Evolutionary conservation across 2,329 filamentous ascomycete genomes (phyloP).

Genomic region (Botrytis paeoniae): DNA sequence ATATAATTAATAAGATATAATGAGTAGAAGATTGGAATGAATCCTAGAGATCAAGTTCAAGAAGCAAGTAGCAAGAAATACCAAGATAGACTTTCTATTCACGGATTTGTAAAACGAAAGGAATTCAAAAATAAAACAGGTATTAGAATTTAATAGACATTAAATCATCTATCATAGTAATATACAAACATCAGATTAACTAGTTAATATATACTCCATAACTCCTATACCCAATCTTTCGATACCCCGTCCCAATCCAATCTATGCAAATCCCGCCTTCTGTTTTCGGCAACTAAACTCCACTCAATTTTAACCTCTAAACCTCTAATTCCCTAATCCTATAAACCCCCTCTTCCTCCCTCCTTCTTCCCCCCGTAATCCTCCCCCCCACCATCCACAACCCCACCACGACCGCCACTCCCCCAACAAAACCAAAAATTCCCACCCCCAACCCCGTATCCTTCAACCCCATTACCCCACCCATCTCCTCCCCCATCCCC

Average conservation of each 20-base stretch:
- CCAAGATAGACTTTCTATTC: too few relatives aligned
- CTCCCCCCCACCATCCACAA: not conserved
- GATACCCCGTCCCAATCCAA: not conserved
- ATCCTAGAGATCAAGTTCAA: too few relatives aligned
- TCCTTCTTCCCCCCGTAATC: not conserved
- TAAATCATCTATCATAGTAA: not conserved
- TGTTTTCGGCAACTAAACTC: not conserved
- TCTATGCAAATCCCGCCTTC: not conserved
- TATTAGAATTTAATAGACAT: not conserved
- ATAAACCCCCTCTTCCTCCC: not conserved
- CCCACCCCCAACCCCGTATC: not conserved
- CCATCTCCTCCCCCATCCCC: not conserved
- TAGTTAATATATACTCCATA: not conserved
- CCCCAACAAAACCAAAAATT: not conserved
- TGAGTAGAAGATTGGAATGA: too few relatives aligned
- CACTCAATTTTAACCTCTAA: not conserved
- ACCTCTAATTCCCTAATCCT: not conserved
- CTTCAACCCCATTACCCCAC: not conserved
- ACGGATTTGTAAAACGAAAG: too few relatives aligned
- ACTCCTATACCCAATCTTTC: not conserved
- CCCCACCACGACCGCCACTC: not conserved
- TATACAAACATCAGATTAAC: not conserved
- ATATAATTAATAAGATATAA: too few relatives aligned
- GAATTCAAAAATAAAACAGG: fast-evolving
- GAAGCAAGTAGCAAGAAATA: too few relatives aligned